Base-by-base conservation (phyloP, 305 asterid genomes). In the Fraxinus ornus region DNA sequence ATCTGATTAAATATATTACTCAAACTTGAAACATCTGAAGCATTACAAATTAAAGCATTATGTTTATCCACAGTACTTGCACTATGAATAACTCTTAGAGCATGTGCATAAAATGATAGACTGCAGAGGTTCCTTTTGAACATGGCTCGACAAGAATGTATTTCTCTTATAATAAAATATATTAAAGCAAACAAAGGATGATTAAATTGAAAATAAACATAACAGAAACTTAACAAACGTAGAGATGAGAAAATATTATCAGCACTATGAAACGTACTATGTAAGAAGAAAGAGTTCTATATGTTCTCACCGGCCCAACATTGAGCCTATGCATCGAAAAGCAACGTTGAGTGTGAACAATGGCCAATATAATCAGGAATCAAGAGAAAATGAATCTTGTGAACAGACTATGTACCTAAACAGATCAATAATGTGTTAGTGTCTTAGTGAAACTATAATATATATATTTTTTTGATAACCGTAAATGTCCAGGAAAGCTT, bases 21-120 rank as follows among this genome's bases (percentile, higher is more conserved):
- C 73, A 64, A 64, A 64, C 73, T 64, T 64, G n/a, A 64, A 64
- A 24, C 73, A 64, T 64, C 73, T 64, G 17, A 64, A 64, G 32
- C 33, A 24, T 64, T 5, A 64, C 33, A 64, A 22, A 60, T 7
- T 21, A 60, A 26, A 24, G 39, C 39, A 70, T 30, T 70, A 70
- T 30, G 39, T 26, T 68, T 70, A n/a, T 70, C 75, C 75, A 26
- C 39, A 30, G 7, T 70, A 70, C 39, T 70, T 28, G 39, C 75
- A 26, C 75, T 30, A 5, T 70, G 21, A 68, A 30, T 30, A 10
- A 30, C 75, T 19, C 36, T 26, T 3, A 26, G 15, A 33, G 75
- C 35, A 64, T 24, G n/a, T 9, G n/a, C n/a, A 22, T 24, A 64
- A 24, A 64, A 64, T 3, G 35, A 64, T 9, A 64, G 35, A 64